Conservation (phyloP, 768 basidiomycete genomes). For the Tylopilus sp. region DNA sequence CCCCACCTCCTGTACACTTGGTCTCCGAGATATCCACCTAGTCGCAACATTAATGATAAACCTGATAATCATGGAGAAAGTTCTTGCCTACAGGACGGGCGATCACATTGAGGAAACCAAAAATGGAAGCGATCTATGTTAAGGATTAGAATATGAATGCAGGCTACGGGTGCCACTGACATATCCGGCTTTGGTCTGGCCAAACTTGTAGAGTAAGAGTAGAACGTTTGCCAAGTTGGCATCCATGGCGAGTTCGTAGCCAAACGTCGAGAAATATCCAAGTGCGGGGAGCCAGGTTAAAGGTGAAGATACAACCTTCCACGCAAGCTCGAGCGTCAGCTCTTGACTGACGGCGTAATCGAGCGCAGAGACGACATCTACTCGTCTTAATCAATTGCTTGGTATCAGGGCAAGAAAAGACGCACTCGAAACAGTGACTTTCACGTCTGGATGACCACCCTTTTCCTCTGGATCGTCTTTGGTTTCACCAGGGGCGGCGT, state of each 20-base stretch:
- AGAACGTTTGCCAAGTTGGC: not conserved
- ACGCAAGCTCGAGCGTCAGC: not conserved
- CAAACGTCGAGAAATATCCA: not conserved
- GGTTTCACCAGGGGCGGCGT: slow-evolving; percentile 17
- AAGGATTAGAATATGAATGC: not conserved
- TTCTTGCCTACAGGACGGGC: not conserved
- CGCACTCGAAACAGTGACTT: slow-evolving; percentile 8
- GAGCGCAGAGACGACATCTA: slow-evolving; percentile 15
- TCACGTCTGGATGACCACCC: slow-evolving; percentile 14
- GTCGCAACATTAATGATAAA: not conserved
- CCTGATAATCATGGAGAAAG: not conserved
- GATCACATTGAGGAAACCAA: not conserved
- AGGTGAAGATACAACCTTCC: not conserved
- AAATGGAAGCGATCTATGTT: not conserved
- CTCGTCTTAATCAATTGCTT: too few species aligned
- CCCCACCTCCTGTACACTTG: slow-evolving; percentile 2
- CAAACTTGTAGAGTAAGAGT: not conserved
- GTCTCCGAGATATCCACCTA: slow-evolving; percentile 5
- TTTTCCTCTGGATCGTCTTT: slow-evolving; percentile 28
- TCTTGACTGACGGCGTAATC: not conserved
- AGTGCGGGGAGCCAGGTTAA: slow-evolving; percentile 3
- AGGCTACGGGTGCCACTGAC: not conserved
- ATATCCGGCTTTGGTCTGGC: slow-evolving; percentile 3
- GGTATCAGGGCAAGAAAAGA: not conserved
- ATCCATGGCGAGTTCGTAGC: slow-evolving; percentile 1